Conservation (phyloP, 2,329 filamentous ascomycete genomes). For the Monosporascus sp. region DNA sequence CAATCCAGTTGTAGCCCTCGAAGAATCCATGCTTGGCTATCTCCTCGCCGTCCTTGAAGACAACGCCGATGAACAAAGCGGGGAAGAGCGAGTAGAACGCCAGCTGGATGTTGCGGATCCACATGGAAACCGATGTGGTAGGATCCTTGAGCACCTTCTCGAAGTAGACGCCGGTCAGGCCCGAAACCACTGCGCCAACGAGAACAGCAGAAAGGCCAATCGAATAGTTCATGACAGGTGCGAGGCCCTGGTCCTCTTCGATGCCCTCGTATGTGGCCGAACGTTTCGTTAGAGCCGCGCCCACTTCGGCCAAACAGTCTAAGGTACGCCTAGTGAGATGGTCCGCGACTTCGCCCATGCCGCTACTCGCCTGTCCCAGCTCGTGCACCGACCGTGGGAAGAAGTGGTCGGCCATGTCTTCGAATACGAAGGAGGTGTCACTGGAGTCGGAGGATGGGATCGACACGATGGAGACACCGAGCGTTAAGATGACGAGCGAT, state of each 20-base stretch:
- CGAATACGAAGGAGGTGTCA: conserved; percentile 52
- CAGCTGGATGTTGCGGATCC: conserved; percentile 92
- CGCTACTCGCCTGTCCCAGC: conserved; percentile 58
- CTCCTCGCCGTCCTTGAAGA: conserved; percentile 79
- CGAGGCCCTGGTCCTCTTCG: conserved; percentile 52
- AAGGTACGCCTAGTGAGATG: conserved; percentile 46
- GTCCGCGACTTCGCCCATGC: conserved; percentile 41
- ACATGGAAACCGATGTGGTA: conserved; percentile 69
- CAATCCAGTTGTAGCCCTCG: conserved; percentile 85
- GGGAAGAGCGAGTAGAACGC: conserved; percentile 93
- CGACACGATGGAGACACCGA: conserved; percentile 81
- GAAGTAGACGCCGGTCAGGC: conserved; percentile 79
- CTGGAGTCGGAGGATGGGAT: conserved; percentile 58
- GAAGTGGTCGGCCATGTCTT: conserved; percentile 60
- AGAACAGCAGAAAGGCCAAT: conserved; percentile 76
- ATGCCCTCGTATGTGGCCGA: conserved; percentile 92
- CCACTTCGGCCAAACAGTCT: conserved; percentile 29
- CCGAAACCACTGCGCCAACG: conserved; percentile 72
- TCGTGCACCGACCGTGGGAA: conserved; percentile 78
- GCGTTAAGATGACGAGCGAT: conserved; percentile 69
- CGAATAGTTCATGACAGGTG: conserved; percentile 64
- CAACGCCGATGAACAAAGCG: conserved; percentile 76
- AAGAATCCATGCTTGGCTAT: conserved; percentile 88
- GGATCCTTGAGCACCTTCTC: conserved; percentile 90
- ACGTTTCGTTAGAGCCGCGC: conserved; percentile 50